These are phyloP conservation scores for Metschnikowia amazonensis DNA, from an alignment of 805 yeast genomes.

Conservation along the genomic window DNA sequence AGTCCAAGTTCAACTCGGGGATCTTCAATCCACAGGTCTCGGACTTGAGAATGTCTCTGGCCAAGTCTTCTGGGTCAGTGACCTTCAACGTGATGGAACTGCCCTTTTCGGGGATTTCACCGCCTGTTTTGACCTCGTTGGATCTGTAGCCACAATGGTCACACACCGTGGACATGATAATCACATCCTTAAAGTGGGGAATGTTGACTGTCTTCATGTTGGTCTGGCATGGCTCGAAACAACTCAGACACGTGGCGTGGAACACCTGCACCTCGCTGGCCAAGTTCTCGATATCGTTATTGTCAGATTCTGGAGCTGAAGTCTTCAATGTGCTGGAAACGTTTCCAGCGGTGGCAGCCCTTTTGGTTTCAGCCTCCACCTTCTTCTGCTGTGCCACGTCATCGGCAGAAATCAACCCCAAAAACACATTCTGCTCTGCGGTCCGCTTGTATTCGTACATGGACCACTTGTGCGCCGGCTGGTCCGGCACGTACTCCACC, in stretches of 20 bases:
- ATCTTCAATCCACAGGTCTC: slow-evolving; percentile 85
- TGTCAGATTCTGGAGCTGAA: slow-evolving; percentile 38
- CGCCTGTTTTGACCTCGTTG: slow-evolving; percentile 98
- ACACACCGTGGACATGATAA: slow-evolving; percentile 93
- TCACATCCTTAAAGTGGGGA: slow-evolving; percentile 97
- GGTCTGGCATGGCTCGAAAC: slow-evolving; percentile 78
- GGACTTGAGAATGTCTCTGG: slow-evolving; percentile 90
- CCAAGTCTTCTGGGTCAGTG: slow-evolving; percentile 87
- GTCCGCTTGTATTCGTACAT: slow-evolving; percentile 77
- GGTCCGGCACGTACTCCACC: slow-evolving; percentile 86
- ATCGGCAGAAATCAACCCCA: slow-evolving; percentile 76
- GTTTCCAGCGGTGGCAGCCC: slow-evolving; percentile 36
- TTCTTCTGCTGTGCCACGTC: slow-evolving; percentile 47
- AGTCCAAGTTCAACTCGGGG: slow-evolving; percentile 87
- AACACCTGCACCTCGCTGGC: slow-evolving; percentile 91
- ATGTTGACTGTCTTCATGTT: slow-evolving; percentile 96
- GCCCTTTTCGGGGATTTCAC: slow-evolving; percentile 87
- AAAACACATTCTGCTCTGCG: slow-evolving; percentile 78
- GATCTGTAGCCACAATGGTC: slow-evolving; percentile 92
- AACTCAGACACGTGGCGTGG: slow-evolving; percentile 87
- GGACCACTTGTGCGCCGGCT: slow-evolving; percentile 86
- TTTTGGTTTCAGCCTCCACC: slow-evolving; percentile 48
- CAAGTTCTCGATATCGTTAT: slow-evolving; percentile 78
- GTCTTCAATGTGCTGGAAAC: slow-evolving; percentile 23
- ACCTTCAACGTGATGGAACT: slow-evolving; percentile 66